These are phyloP conservation scores for Kwoniella botswanensis DNA, from an alignment of 768 basidiomycete genomes.

Conservation along the genomic window DNA sequence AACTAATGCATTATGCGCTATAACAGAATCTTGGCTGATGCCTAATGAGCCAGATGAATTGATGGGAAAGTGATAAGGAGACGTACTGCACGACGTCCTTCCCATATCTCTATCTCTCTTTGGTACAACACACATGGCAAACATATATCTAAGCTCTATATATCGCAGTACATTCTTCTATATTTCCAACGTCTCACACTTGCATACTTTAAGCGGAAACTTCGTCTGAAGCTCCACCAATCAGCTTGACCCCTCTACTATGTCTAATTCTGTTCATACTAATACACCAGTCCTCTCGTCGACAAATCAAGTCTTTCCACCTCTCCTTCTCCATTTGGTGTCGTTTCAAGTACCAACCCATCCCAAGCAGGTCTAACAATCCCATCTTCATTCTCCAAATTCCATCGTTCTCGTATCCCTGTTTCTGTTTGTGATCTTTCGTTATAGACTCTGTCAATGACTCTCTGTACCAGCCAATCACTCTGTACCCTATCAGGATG, in stretches of 20 bases:
- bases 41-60: too few species aligned
- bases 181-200: too few species aligned
- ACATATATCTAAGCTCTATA: too few species aligned
- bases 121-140: too few species aligned
- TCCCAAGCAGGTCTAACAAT: constrained; percentile 73
- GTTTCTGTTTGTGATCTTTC: constrained; percentile 55
- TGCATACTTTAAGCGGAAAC: too few species aligned
- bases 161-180: too few species aligned
- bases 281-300: constrained; percentile 29
- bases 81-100: too few species aligned
- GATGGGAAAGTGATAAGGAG: too few species aligned
- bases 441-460: constrained; percentile 61
- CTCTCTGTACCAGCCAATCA: constrained; percentile 61
- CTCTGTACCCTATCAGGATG: constrained; percentile 52
- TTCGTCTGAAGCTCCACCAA: too few species aligned
- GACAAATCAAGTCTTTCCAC: constrained; percentile 14
- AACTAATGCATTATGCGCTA: too few species aligned
- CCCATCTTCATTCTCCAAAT: constrained; percentile 61
- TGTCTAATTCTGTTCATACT: background rate
- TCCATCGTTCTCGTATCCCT: constrained; percentile 62
- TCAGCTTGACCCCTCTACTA: background rate
- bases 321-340: constrained; percentile 16
- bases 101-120: too few species aligned
- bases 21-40: too few species aligned
- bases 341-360: constrained; percentile 68